Evolutionary conservation across 805 yeast species (phyloP).

Genomic region (Debaryomyces hansenii): DNA sequence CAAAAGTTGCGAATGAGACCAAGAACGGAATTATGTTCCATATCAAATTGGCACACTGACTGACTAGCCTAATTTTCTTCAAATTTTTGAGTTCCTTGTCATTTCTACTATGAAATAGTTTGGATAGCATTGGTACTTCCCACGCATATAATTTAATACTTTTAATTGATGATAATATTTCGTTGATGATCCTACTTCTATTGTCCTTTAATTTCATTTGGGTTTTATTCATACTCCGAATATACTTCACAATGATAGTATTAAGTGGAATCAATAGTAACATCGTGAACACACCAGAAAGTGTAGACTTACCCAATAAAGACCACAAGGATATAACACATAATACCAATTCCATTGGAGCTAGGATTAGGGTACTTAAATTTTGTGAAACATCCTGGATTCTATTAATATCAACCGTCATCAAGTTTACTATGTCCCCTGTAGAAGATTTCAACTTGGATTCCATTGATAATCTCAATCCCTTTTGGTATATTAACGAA

Average conservation of each 20-base stretch:
- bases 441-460: conserved; percentile 60
- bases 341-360: conserved; percentile 56
- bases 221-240: conserved; percentile 46
- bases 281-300: conserved; percentile 56
- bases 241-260: conserved; percentile 43
- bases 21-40: conserved; percentile 68
- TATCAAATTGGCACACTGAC: conserved; percentile 48
- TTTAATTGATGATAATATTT: conserved; percentile 58
- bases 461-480: conserved; percentile 65
- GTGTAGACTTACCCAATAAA: conserved; percentile 57
- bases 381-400: conserved; percentile 59
- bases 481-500: conserved; percentile 68
- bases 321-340: conserved; percentile 56
- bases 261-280: conserved; percentile 59
- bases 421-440: conserved; percentile 78
- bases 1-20: conserved; percentile 63
- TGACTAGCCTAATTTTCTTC: conserved; percentile 46
- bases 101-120: conserved; percentile 54
- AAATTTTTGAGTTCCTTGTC: conserved; percentile 55
- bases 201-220: conserved; percentile 65
- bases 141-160: conserved; percentile 68
- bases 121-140: conserved; percentile 63
- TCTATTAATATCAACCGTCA: conserved; percentile 73
- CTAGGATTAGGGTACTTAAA: conserved; percentile 54
- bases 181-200: conserved; percentile 60